Evolutionary conservation across 1,284 basidiomycete genomes (phyloP).

Genomic region (Irpex rosettiformis): DNA sequence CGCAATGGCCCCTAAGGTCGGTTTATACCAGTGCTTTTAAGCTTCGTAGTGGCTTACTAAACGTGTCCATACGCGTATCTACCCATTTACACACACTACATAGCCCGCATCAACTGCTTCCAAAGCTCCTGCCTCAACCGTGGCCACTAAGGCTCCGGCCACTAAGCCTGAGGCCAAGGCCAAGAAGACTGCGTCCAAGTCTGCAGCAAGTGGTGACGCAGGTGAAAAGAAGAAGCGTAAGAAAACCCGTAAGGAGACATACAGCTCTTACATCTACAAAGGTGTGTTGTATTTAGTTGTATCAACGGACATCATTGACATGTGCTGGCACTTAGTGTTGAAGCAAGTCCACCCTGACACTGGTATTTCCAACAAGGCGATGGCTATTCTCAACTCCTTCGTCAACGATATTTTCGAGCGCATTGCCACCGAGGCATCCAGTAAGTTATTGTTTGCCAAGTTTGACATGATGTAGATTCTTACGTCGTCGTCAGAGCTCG

Average conservation of each 20-base stretch:
- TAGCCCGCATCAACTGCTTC: slow-evolving; percentile 48
- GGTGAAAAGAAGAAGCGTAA: slow-evolving; percentile 59
- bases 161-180: slow-evolving; percentile 33
- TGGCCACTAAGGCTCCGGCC: slow-evolving; percentile 50
- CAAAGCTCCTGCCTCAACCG: slow-evolving; percentile 51
- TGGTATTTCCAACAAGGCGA: slow-evolving; percentile 77
- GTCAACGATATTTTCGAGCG: slow-evolving; percentile 73
- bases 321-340: slow-evolving; percentile 41
- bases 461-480: slow-evolving; percentile 1
- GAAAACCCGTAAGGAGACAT: slow-evolving; percentile 63
- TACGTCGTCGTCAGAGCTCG: slow-evolving; percentile 45
- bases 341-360: slow-evolving; percentile 77
- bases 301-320: slow-evolving; percentile 15
- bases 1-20: slow-evolving; percentile 29
- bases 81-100: slow-evolving; percentile 8
- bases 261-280: slow-evolving; percentile 72
- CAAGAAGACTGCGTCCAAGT: slow-evolving; percentile 49
- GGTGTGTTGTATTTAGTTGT: slow-evolving; percentile 36
- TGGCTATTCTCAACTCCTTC: slow-evolving; percentile 73
- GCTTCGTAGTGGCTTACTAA: slow-evolving; percentile 1
- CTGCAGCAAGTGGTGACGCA: slow-evolving; percentile 33
- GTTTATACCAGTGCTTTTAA: background rate
- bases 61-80: slow-evolving; percentile 7
- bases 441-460: slow-evolving; percentile 32
- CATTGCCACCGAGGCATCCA: slow-evolving; percentile 68